Base-by-base conservation (phyloP, 2,329 filamentous ascomycete species). In the Mollisia scopiformis region DNA sequence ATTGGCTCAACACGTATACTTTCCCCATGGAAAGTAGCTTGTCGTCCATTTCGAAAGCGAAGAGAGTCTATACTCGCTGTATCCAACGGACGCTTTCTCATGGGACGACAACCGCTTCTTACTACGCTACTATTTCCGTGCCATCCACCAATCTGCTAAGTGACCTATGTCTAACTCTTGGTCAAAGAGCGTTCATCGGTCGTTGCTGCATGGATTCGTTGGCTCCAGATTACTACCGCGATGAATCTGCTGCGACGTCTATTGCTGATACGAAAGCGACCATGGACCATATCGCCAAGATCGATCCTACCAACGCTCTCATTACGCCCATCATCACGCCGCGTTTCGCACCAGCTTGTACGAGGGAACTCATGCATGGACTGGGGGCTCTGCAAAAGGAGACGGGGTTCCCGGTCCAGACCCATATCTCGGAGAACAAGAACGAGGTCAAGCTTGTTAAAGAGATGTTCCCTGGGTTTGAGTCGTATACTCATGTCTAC, bases 1-100 rank as follows among this genome's bases (percentile, higher is more conserved):
- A 95, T 77, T 99, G 95, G 95, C 82, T 99, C 5, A 85, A 93
- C 70, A 95, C 83, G 16, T 98, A 99, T 79, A 99, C 95, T 0
- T 99, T 98, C 73, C 95, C 95, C 0, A 84, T 97, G 64, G 95
- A 99, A 76, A 82, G 88, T 1, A 93, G 90, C 10, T 86, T 97
- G 62, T 78, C 82, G 6, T 81, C 86, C 64, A 77, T 87, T 5
- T 66, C 77, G 58, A 87, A 85, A 70, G 92, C 93, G 1, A 80
- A 80, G 14, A 81, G 79, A 35, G 88, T 96, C 63, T 99, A 98
- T 77, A 83, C 84, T 25, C 88, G 89, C 60, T 89, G 91, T 65
- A 85, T 99, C 65, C 81, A 86, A 30, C 87, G 91, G 50, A 97
- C 93, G 0, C 84, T 99, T 11, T 84, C 91, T 23, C 88, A 97